Percentiles rank a stretch among this genome's conserved stretches.
Conservation (phyloP, 371 early-diverging fungal genomes). For the Syncephalastrum contaminatum region DNA sequence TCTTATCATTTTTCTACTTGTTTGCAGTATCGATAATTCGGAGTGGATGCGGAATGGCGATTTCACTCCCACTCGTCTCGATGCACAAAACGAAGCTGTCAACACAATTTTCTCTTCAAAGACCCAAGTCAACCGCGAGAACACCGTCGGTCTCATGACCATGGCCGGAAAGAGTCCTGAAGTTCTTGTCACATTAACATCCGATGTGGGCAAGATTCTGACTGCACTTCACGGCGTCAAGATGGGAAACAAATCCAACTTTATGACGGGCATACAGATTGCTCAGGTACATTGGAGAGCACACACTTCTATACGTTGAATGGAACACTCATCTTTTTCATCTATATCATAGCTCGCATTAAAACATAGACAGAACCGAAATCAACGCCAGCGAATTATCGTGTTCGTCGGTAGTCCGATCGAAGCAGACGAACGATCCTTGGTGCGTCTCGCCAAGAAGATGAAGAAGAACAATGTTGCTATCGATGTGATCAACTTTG, state of each 20-base stretch:
- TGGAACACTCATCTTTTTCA: not conserved
- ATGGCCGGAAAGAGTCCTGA: slow-evolving; percentile 97
- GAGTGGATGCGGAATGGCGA: slow-evolving; percentile 99
- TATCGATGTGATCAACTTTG: slow-evolving; percentile 96
- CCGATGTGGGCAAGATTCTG: slow-evolving; percentile 88
- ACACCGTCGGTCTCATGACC: slow-evolving; percentile 95
- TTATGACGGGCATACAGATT: slow-evolving; percentile 90
- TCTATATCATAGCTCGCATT: slow-evolving; percentile 72
- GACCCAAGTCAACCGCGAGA: slow-evolving; percentile 93
- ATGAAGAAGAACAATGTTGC: slow-evolving; percentile 97
- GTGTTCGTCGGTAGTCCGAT: slow-evolving; percentile 95
- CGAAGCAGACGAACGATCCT: slow-evolving; percentile 75
- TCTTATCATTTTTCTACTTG: not conserved
- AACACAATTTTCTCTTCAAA: slow-evolving; percentile 91
- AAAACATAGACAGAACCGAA: slow-evolving; percentile 96
- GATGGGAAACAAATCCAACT: slow-evolving; percentile 71
- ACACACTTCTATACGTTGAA: too few relatives aligned
- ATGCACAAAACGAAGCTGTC: slow-evolving; percentile 95
- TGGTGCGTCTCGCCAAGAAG: slow-evolving; percentile 92
- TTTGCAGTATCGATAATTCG: slow-evolving; percentile 91
- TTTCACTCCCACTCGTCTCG: slow-evolving; percentile 92
- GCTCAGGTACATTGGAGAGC: slow-evolving; percentile 75
- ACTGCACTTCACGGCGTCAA: slow-evolving; percentile 81
- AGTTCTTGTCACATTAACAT: slow-evolving; percentile 90
- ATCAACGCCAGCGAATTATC: slow-evolving; percentile 92